Evolutionary conservation across 371 early-diverging fungal species (phyloP).

Genomic region (Parasitella parasitica): DNA sequence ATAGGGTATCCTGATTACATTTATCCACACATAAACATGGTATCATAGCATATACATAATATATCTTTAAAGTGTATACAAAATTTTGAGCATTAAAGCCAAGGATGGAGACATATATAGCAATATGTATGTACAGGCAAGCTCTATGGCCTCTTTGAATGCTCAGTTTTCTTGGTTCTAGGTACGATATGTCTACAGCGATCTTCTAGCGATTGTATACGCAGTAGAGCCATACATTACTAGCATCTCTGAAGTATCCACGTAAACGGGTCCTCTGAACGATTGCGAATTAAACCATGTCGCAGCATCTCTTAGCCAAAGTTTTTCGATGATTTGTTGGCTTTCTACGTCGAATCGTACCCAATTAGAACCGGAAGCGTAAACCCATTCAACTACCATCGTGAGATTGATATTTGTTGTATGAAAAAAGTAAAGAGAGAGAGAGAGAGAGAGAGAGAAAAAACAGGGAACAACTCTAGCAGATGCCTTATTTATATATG

Average conservation of each 20-base stretch:
- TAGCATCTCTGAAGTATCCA: constrained; percentile 19
- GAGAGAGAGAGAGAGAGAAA: neutral
- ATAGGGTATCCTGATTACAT: no score
- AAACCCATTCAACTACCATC: constrained; percentile 22
- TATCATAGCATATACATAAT: no score
- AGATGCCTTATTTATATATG: neutral
- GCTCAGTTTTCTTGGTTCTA: no score
- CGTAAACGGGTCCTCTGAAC: constrained; percentile 14
- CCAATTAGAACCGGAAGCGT: constrained; percentile 19
- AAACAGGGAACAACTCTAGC: neutral
- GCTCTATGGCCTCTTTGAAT: no score
- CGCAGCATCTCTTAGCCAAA: constrained; percentile 15
- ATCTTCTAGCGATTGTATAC: constrained; percentile 15
- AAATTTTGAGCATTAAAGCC: no score
- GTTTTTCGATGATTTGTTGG: constrained; percentile 8
- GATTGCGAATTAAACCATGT: constrained; percentile 11
- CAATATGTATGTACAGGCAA: no score
- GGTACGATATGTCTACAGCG: neutral
- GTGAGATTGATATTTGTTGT: neutral
- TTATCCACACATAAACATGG: no score
- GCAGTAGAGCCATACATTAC: constrained; percentile 3
- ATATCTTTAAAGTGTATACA: no score
- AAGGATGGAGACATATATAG: no score
- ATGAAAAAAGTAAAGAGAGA: neutral
- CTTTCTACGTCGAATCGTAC: constrained; percentile 11